Percentiles rank a stretch among this genome's conserved stretches.
Conservation (phyloP, 73 alveolate species). For the Paramecium tetraurelia region DNA sequence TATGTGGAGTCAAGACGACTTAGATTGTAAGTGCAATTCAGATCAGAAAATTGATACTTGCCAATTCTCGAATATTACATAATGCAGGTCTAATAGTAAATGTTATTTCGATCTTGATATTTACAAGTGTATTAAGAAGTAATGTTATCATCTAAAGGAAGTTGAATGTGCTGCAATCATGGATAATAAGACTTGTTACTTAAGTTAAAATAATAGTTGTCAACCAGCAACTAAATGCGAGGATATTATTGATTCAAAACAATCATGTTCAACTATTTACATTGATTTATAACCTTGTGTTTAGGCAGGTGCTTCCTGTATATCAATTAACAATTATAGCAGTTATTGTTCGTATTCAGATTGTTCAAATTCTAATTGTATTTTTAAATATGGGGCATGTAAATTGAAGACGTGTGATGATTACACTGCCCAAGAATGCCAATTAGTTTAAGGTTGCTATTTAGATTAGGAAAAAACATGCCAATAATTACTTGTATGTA, state of each 20-base stretch:
- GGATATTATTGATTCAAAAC: background rate
- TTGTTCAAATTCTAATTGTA: background rate
- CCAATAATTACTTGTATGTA: background rate
- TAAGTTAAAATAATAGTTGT: background rate
- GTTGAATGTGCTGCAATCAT: background rate
- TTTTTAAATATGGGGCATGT: background rate
- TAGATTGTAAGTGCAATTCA: background rate
- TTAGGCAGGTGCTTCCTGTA: background rate
- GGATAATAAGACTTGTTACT: background rate
- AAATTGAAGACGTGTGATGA: background rate
- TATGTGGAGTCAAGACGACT: background rate
- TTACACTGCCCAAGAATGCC: background rate
- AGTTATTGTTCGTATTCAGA: background rate
- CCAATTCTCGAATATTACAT: background rate
- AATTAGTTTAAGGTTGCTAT: background rate
- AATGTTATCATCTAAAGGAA: background rate
- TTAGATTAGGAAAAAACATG: background rate
- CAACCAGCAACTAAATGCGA: conserved; percentile 2
- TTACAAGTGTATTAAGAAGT: background rate
- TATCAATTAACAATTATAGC: background rate
- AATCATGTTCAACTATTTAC: background rate
- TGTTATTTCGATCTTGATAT: background rate
- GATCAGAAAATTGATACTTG: background rate
- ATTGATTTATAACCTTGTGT: background rate
- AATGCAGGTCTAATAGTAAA: background rate